These are phyloP conservation scores for Daedaleopsis sinensis DNA, from an alignment of 768 basidiomycete genomes.

Conservation along the genomic window DNA sequence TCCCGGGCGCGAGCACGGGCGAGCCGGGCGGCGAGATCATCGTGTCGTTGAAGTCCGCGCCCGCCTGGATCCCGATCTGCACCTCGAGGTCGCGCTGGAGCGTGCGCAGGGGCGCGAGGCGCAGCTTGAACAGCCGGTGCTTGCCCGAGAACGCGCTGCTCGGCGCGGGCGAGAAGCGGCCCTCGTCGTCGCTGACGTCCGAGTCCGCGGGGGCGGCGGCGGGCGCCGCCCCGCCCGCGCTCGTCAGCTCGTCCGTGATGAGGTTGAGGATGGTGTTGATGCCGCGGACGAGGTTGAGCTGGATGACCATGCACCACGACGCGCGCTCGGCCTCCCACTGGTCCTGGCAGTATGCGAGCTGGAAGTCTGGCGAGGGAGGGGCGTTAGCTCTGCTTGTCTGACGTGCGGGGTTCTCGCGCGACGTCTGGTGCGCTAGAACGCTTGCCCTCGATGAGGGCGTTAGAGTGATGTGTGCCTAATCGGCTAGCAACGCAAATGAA, in stretches of 20 bases:
- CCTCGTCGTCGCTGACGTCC: conserved; percentile 16
- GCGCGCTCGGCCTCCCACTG: conserved; percentile 73
- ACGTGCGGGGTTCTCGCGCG: background rate
- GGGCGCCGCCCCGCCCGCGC: conserved; percentile 18
- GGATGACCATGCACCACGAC: conserved; percentile 77
- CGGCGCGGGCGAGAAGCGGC: background rate
- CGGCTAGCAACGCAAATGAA: background rate
- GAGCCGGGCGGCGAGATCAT: conserved; percentile 15
- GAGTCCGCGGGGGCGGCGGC: conserved; percentile 6
- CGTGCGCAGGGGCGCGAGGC: conserved; percentile 57
- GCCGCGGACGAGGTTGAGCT: conserved; percentile 77
- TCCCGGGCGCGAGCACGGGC: conserved; percentile 5
- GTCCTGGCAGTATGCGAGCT: conserved; percentile 61
- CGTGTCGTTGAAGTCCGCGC: conserved; percentile 38
- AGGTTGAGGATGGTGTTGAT: conserved; percentile 67
- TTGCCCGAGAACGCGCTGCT: conserved; percentile 49
- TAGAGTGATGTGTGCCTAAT: background rate
- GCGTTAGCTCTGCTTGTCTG: background rate
- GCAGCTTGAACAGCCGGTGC: conserved; percentile 60
- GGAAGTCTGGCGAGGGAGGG: conserved; percentile 55
- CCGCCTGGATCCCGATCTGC: conserved; percentile 59
- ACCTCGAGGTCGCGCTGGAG: conserved; percentile 63
- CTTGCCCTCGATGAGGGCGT: background rate
- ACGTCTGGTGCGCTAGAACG: background rate
- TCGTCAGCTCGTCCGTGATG: conserved; percentile 56